These are phyloP conservation scores for Auricularia cornea DNA, from an alignment of 768 basidiomycete genomes.

Conservation along the genomic window DNA sequence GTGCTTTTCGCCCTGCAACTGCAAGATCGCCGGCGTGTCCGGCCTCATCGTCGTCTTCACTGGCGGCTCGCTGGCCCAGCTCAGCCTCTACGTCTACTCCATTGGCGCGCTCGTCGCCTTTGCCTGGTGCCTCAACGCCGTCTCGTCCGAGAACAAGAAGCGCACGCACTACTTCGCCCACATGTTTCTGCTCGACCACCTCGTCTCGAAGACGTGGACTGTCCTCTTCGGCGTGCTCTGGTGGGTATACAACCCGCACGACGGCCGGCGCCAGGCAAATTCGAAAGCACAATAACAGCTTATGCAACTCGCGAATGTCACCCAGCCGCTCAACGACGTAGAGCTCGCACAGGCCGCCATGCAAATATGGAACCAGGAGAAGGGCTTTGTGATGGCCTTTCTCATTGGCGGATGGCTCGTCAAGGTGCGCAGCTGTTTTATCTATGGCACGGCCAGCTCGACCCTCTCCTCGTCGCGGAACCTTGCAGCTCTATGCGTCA, in stretches of 20 bases:
- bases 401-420: constrained; percentile 77
- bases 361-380: constrained; percentile 84
- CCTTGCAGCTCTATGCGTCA: too few relatives aligned
- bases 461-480: too few relatives aligned
- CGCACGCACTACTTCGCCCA: constrained; percentile 86
- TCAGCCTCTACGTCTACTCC: too few relatives aligned
- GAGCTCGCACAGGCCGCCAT: constrained; percentile 67
- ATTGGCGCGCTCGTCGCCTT: constrained; percentile 70
- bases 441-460: too few relatives aligned
- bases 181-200: constrained; percentile 84
- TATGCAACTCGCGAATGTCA: constrained; percentile 31
- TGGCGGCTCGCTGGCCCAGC: too few relatives aligned
- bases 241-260: constrained; percentile 90
- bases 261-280: constrained; percentile 71
- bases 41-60: constrained; percentile 87
- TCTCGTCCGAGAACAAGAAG: constrained; percentile 81
- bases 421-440: constrained; percentile 84
- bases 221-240: constrained; percentile 81
- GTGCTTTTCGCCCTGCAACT: constrained; percentile 85
- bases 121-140: constrained; percentile 80
- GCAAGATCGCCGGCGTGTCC: constrained; percentile 97
- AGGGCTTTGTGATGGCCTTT: constrained; percentile 66
- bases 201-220: constrained; percentile 84
- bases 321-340: too few relatives aligned
- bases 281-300: constrained; percentile 85